phyloP scores from a whole-genome alignment of 345 rosid genomes.

The Citrus unshiu region DNA sequence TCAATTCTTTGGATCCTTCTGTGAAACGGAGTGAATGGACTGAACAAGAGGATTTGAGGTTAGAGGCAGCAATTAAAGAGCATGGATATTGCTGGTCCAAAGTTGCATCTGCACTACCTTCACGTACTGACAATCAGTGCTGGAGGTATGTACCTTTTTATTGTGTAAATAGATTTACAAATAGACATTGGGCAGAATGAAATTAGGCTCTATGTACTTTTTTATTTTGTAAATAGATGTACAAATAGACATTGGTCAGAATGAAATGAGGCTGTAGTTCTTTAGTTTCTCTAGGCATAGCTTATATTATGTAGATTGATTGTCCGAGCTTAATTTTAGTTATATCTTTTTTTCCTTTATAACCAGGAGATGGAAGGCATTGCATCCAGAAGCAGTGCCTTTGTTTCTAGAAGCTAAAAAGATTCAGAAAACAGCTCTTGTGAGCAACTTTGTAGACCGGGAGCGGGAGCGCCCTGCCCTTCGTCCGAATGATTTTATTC shows the following conservation, averaged over 20 bases:
- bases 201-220: conserved; percentile 16
- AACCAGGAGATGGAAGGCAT: conserved; percentile 74
- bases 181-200: background rate
- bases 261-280: background rate
- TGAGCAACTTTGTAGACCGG: conserved; percentile 84
- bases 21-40: conserved; percentile 63
- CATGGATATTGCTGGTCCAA: conserved; percentile 74
- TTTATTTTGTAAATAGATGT: background rate
- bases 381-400: conserved; percentile 66
- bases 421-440: conserved; percentile 42
- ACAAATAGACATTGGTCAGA: background rate
- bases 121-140: conserved; percentile 88
- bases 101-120: conserved; percentile 53
- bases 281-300: background rate
- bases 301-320: background rate
- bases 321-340: background rate
- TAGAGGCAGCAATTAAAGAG: conserved; percentile 59
- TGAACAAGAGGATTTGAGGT: conserved; percentile 65
- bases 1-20: conserved; percentile 71
- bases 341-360: background rate
- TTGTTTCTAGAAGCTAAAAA: conserved; percentile 56
- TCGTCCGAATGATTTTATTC: conserved; percentile 50
- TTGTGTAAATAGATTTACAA: background rate
- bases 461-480: conserved; percentile 79
- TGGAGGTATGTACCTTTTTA: conserved; percentile 44